phyloP scores from a whole-genome alignment of 1,284 basidiomycete species.

The Heterobasidion occidentale region DNA sequence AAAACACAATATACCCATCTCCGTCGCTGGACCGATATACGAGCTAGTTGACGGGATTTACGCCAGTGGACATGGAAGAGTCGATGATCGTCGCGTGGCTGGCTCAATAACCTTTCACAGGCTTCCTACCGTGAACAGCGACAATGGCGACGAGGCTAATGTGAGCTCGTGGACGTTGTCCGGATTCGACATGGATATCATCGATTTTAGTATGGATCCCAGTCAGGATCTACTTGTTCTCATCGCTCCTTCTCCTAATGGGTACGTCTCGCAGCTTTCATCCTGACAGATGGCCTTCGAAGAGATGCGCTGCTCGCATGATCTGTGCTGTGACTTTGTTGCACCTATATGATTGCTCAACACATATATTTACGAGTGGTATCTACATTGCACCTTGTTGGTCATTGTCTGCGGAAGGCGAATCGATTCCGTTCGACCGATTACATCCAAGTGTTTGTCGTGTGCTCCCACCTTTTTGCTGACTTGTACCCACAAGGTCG shows the following conservation, averaged over 20 bases:
- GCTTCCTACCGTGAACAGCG: slow-evolving; percentile 23
- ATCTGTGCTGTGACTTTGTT: no score
- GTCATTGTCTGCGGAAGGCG: no score
- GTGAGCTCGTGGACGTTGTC: slow-evolving; percentile 28
- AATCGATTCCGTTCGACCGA: no score
- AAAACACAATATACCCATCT: slow-evolving; percentile 27
- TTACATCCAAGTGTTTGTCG: no score
- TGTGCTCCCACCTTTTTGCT: not conserved
- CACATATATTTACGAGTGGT: not conserved
- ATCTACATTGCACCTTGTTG: no score
- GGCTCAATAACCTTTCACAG: slow-evolving; percentile 30
- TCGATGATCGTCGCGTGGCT: slow-evolving; percentile 13
- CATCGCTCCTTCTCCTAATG: slow-evolving; percentile 30
- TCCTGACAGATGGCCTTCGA: no score
- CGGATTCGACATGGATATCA: slow-evolving; percentile 29
- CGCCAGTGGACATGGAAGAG: slow-evolving; percentile 36
- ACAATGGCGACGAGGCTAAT: slow-evolving; percentile 7
- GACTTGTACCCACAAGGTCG: slow-evolving; percentile 20
- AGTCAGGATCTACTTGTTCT: slow-evolving; percentile 42
- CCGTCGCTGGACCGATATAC: slow-evolving; percentile 37
- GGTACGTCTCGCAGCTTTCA: slow-evolving; percentile 23
- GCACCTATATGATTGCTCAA: no score
- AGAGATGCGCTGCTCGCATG: no score
- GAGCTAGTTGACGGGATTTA: slow-evolving; percentile 44
- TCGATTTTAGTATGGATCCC: slow-evolving; percentile 49